phyloP scores from a whole-genome alignment of 1,284 basidiomycete genomes.

The Waitea zeae region DNA sequence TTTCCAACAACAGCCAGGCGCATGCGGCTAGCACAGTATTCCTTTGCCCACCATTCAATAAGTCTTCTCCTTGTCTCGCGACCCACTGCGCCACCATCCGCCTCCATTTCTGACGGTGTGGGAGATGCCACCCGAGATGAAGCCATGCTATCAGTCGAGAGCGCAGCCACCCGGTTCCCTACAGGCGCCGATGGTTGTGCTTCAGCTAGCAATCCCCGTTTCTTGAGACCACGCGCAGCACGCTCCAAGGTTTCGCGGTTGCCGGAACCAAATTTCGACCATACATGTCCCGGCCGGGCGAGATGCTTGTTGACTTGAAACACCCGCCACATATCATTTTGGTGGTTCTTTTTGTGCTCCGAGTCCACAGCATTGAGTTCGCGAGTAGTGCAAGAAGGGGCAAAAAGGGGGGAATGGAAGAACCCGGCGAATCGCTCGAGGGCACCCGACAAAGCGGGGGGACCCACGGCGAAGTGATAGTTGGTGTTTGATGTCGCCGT shows the following conservation, averaged over 20 bases:
- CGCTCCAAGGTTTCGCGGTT: conserved; percentile 74
- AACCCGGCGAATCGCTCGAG: conserved; percentile 88
- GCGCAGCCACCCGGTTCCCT: conserved; percentile 8
- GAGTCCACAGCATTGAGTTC: conserved; percentile 97
- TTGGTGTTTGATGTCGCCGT: conserved; percentile 91
- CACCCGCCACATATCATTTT: conserved; percentile 91
- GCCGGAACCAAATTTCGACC: conserved; percentile 91
- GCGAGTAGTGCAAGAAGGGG: conserved; percentile 79
- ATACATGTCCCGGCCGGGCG: conserved; percentile 66
- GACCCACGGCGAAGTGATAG: conserved; percentile 87
- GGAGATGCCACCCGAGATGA: conserved; percentile 36
- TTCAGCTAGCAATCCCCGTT: no score
- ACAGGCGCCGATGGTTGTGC: no score
- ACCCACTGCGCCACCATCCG: conserved; percentile 62
- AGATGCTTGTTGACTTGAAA: conserved; percentile 93
- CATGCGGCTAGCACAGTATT: conserved; percentile 95
- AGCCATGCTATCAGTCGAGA: conserved; percentile 32
- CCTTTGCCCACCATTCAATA: conserved; percentile 87
- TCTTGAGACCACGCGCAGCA: conserved; percentile 33
- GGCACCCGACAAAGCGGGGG: conserved; percentile 69
- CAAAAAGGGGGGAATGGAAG: conserved; percentile 88
- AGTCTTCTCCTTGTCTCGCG: conserved; percentile 82
- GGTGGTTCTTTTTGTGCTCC: conserved; percentile 97
- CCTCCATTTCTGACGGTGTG: conserved; percentile 34
- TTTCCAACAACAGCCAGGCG: conserved; percentile 81